Evolutionary conservation across 1,139 yeast genomes (phyloP), one percentile per base, ranked within the genome.

Genomic region (Suhomyces atakaporum): DNA sequence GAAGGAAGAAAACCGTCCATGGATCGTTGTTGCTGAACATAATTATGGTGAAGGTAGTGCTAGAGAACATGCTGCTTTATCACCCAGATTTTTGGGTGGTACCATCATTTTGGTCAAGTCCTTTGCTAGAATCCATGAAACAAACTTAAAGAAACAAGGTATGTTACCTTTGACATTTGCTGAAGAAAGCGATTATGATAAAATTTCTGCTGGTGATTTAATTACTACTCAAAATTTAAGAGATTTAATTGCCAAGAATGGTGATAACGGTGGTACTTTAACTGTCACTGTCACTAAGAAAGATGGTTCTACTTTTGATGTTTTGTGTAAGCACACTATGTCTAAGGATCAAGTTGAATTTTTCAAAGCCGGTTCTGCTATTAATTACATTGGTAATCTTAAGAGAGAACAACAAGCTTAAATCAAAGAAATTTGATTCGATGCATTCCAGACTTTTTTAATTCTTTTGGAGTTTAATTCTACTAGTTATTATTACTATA

Each of bases 1-100:
- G 97, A 90, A 90, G 64, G 70, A 78, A 30, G 94, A 87, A 46
- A 53, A 65, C 7, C 77, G 87, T 51, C 94, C 95, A 12, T 92
- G 98, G 98, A 76, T 81, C 47, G 97, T 92, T 32, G 84, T 92
- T 46, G 98, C 97, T 35, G 98, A 90, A 60, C 96, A 92, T 60
- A 92, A 92, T 68, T 92, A 90, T 55, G 98, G 98, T 64, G 98
- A 92, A 72, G 98, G 98, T 47, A 88, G 97, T 38, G 97, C 98
- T 16, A 85, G 98, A 75, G 98, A 92, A 62, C 98, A 92, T 58
- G 98, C 98, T 36, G 98, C 98, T 5, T 72, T 92, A 56, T 87
- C 94, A 27, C 98, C 98, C 44, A 77, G 95, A 62, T 92, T 85
- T 71, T 73, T 92, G 37, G 97, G 97, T 45, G 98, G 97, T 43